Percentiles rank a stretch among this genome's conserved stretches.
These are phyloP conservation scores for Macadamia integrifolia DNA, from an alignment of 164 flowering plant genomes.

Conservation along the genomic window DNA sequence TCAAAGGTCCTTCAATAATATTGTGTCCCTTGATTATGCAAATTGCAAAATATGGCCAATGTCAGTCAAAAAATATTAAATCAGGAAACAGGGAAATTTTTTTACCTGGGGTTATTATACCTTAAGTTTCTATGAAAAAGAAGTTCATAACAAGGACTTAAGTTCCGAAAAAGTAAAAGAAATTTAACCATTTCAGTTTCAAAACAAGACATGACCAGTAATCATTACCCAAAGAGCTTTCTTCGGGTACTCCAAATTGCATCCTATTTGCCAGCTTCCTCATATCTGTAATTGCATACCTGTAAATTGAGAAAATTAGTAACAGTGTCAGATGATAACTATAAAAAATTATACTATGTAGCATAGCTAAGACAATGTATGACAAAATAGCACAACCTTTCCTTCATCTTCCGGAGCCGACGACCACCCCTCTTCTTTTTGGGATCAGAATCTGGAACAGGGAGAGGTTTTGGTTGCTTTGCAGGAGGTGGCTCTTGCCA, in stretches of 20 bases:
- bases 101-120: too few relatives aligned
- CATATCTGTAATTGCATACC: slow-evolving; percentile 96
- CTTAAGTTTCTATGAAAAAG: too few relatives aligned
- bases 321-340: neutral
- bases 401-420: slow-evolving; percentile 89
- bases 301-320: slow-evolving; percentile 15
- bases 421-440: slow-evolving; percentile 98
- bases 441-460: slow-evolving; percentile 98
- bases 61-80: too few relatives aligned
- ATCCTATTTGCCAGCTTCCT: slow-evolving; percentile 95
- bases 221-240: slow-evolving; percentile 82
- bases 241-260: slow-evolving; percentile 96
- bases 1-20: too few relatives aligned
- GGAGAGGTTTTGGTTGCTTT: slow-evolving; percentile 93
- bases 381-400: slow-evolving; percentile 43
- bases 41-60: too few relatives aligned
- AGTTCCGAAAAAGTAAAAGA: slow-evolving; percentile 1
- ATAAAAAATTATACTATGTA: neutral
- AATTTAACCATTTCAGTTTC: neutral
- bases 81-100: too few relatives aligned
- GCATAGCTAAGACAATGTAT: neutral
- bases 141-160: neutral
- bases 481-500: slow-evolving; percentile 99
- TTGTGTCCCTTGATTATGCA: too few relatives aligned
- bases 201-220: neutral